A percentile compares a stretch with the other conserved stretches of the same genome.
phyloP scores from a whole-genome alignment of 768 basidiomycete genomes.

The Amanita molliuscula region DNA sequence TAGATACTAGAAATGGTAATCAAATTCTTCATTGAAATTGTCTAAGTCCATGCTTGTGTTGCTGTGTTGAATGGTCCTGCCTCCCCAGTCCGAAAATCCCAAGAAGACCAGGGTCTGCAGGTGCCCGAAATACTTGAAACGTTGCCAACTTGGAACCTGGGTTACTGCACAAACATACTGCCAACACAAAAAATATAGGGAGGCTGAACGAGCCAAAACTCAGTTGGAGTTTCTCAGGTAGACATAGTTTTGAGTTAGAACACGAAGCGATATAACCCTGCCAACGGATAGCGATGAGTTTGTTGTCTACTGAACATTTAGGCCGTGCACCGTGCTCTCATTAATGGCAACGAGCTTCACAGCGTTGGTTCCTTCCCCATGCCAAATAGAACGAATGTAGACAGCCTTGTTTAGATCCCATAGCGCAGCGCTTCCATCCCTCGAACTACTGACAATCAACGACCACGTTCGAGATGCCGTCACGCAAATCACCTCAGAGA shows the following conservation, averaged over 20 bases:
- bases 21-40: no score
- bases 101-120: no score
- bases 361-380: conserved; percentile 33
- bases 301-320: background rate
- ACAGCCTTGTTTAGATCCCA: conserved; percentile 86
- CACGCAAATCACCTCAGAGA: conserved; percentile 45
- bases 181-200: no score
- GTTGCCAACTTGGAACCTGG: no score
- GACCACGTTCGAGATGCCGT: conserved; percentile 78
- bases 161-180: no score
- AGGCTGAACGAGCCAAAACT: no score
- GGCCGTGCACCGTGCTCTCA: conserved; percentile 65
- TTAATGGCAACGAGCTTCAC: conserved; percentile 72
- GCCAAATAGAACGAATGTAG: conserved; percentile 77
- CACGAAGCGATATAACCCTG: conserved; percentile 88
- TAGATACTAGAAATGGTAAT: no score
- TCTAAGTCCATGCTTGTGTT: no score
- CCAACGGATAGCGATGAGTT: background rate
- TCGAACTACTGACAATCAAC: conserved; percentile 69
- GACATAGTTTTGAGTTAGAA: conserved; percentile 55
- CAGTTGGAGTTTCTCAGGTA: no score
- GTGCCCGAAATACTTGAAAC: no score
- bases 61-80: no score
- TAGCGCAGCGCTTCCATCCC: conserved; percentile 76
- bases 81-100: no score